Evolutionary conservation across 345 rosid genomes (phyloP), one percentile per base, ranked within the genome.

Genomic region (Boechera divaricarpa): DNA sequence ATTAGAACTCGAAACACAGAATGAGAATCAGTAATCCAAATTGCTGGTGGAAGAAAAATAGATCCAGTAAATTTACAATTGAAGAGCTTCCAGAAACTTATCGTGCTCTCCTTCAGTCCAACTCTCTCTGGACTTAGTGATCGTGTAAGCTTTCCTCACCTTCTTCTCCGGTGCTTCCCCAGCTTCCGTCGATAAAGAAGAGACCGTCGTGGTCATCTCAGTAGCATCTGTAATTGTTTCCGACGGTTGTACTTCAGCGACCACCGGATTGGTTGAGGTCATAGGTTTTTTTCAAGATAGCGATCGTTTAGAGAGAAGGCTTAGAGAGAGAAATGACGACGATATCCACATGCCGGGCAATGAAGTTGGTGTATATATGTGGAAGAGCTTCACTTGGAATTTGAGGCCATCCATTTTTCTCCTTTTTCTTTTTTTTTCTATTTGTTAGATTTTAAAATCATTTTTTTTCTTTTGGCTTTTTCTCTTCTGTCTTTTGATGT

Each of bases 41-140:
- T 24, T 38, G 2, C 11, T 18, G 0, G 7, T 12, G 7, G 51
- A 56, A 28, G 66, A 64, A 54, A 2, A 1, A 26, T 0, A 1
- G 53, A 70, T 47, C 0, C 10, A 24, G 54, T 51, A 10, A 53
- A 55, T 53, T 87, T 86, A 92, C 97, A 92, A 90, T 82, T 92
- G 97, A 33, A 92, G 94, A 72, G 97, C 97, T 82, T 90, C 97
- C 4, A 92, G 91, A 82, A 92, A 92, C 85, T 90, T 92, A 82
- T 92, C 97, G 85, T 92, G 97, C 68, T 92, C 97, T 64, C 91
- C 96, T 58, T 92, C 97, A 3, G 93, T 92, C 97, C 97, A 92
- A 86, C 92, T 92, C 88, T 92, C 93, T 78, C 97, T 86, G 7
- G 96, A 92, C 83, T 92, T 92, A 77, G 94, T 87, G 72, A 92